Evolutionary conservation across 2,329 filamentous ascomycete genomes (phyloP), one percentile per base, ranked within the genome.

Genomic region (Epichloe scottii): DNA sequence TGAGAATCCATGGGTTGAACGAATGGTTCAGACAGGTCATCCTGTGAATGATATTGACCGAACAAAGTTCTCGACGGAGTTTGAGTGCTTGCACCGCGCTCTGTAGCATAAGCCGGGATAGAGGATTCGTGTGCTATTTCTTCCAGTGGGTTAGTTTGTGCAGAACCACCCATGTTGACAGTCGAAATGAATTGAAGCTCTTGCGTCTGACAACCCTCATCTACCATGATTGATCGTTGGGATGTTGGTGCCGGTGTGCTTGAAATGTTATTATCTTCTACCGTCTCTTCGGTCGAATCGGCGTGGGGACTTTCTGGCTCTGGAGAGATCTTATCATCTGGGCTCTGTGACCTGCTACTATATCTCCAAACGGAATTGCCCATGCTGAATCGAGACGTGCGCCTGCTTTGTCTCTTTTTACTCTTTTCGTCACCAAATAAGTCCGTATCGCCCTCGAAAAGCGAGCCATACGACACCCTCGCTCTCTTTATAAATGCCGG

Each of bases 401-500:
- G 94, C 54, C 79, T 82, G 3, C 50, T 51, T 33, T 60, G 63
- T 44, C 37, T 48, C 48, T 57, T 60, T 8, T 54, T 56, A 6
- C 44, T 54, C 34, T 58, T 30, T 79, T 80, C 59, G 73, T 86
- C 85, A 53, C 87, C 82, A 14, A 91, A 84, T 3, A 82, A 77
- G 58, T 89, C 82, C 55, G 81, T 76, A 1, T 74, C 75, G 4
- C 75, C 75, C 56, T 85, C 79, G 48, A 84, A 79, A 0, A 85
- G 67, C 0, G 81, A 79, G 1, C 83, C 83, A 51, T 84, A 84
- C 0, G 85, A 89, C 4, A 85, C 70, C 51, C 85, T 75, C 14
- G 79, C 76, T 49, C 84, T 76, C 63, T 86, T 90, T 19, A 88
- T 68, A 58, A 94, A 95, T 0, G 87, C 87, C 0, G 89, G 89